These are phyloP conservation scores for Auriscalpium vulgare DNA, from an alignment of 768 basidiomycete genomes.

Conservation along the genomic window DNA sequence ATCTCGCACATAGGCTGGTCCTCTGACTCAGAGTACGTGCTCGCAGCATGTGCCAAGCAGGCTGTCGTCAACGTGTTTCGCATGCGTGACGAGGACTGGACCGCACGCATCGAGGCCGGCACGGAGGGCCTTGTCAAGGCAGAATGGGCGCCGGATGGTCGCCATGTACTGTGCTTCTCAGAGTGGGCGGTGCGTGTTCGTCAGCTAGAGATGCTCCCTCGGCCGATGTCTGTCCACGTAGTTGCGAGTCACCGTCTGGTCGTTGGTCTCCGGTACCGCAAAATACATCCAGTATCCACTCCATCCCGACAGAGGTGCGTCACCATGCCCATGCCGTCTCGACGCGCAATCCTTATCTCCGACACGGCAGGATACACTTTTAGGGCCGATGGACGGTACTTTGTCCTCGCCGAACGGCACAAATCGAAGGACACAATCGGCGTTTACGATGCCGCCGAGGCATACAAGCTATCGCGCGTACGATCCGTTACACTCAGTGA, in stretches of 20 bases:
- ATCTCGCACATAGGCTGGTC: constrained; percentile 84
- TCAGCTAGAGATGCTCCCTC: background rate
- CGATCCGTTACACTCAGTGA: constrained; percentile 16
- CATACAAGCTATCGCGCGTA: constrained; percentile 70
- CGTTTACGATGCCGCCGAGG: constrained; percentile 67
- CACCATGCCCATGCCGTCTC: no score
- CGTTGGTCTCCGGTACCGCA: constrained; percentile 63
- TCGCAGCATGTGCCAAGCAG: constrained; percentile 68
- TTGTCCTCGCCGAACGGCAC: constrained; percentile 82
- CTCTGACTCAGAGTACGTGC: constrained; percentile 77
- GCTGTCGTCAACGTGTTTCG: constrained; percentile 74
- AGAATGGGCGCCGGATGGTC: constrained; percentile 86
- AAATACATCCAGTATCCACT: constrained; percentile 83
- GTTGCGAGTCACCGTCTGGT: constrained; percentile 86
- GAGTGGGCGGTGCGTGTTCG: constrained; percentile 77
- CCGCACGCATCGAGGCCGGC: constrained; percentile 69
- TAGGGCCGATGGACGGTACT: constrained; percentile 73
- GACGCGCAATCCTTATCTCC: background rate
- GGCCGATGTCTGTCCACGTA: constrained; percentile 22
- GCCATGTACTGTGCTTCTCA: constrained; percentile 81
- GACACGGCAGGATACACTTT: constrained; percentile 61
- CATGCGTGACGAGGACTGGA: constrained; percentile 73
- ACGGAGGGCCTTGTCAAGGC: constrained; percentile 80
- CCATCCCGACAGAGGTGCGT: constrained; percentile 72
- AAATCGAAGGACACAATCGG: constrained; percentile 84